Evolutionary conservation across 2,329 filamentous ascomycete species (phyloP).

Genomic region (Colletotrichum gigasporum): DNA sequence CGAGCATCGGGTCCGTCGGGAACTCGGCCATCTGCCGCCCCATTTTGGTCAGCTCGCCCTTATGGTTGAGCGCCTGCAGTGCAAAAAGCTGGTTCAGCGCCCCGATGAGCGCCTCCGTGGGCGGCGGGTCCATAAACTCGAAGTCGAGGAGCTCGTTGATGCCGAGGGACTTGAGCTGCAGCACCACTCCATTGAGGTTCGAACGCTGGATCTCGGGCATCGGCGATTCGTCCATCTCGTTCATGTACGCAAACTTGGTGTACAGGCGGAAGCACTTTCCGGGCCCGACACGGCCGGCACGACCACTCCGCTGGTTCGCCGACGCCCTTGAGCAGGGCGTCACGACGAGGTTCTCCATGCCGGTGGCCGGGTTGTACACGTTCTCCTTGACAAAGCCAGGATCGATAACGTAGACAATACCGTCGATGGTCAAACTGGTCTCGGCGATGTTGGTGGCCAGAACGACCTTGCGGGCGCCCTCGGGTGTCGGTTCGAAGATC

Average conservation of each 20-base stretch:
- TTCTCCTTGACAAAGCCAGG: constrained; percentile 97
- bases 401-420: constrained; percentile 95
- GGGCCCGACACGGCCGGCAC: constrained; percentile 89
- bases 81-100: constrained; percentile 92
- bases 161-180: constrained; percentile 88
- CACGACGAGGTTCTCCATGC: constrained; percentile 91
- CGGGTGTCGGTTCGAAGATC: constrained; percentile 93
- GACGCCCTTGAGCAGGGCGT: constrained; percentile 92
- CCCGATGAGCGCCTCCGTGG: constrained; percentile 87
- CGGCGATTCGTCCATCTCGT: constrained; percentile 91
- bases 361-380: constrained; percentile 88
- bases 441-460: constrained; percentile 97
- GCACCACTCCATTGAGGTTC: constrained; percentile 84
- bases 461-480: constrained; percentile 87
- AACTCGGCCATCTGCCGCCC: constrained; percentile 97
- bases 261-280: constrained; percentile 95
- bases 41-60: constrained; percentile 87
- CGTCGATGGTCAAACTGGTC: constrained; percentile 94
- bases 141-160: constrained; percentile 95
- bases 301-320: constrained; percentile 90
- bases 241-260: constrained; percentile 93
- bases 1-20: constrained; percentile 90
- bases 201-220: constrained; percentile 94
- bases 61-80: constrained; percentile 87
- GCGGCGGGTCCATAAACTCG: constrained; percentile 94